Evolutionary conservation across 495 filamentous ascomycete genomes (phyloP), one percentile per base, ranked within the genome.

Genomic region (Penicillium canariense): DNA sequence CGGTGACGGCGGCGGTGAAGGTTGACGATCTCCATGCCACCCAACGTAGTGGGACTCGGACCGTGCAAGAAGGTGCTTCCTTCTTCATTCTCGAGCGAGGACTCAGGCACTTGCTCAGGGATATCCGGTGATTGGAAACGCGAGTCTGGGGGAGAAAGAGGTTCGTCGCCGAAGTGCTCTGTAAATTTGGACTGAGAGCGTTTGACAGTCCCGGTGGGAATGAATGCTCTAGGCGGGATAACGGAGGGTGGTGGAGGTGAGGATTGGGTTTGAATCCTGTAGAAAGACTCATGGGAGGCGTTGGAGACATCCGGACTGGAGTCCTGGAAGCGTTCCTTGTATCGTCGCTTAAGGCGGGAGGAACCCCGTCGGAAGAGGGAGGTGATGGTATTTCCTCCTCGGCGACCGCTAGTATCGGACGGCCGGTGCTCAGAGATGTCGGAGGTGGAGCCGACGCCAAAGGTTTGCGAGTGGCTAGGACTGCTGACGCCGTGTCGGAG

Each of bases 81-180:
- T 6, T 62, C 53, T 8, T 69, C 62, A 17, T 62, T 53, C 25
- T 70, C 68, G 10, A 55, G 36, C 8, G 68, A 59, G 4, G 62
- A 62, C 28, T 72, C 72, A 0, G 42, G 38, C 0, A 59, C 58
- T 28, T 72, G 58, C 50, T 77, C 75, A 6, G 73, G 68, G 8
- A 74, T 71, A 43, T 72, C 72, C 1, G 74, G 74, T 0, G 89
- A 92, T 55, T 92, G 89, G 27, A 93, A 64, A 35, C 88, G 78
- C 1, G 91, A 95, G 48, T 88, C 87, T 4, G 90, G 85, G 8
- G 89, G 89, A 15, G 90, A 93, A 15, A 91, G 65, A 2, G 90
- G 88, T 26, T 90, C 77, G 60, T 96, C 91, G 15, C 89, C 90
- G 14, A 97, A 81, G 66, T 96, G 91, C 68, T 97, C 91, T n/a